Evolutionary conservation across 2,329 filamentous ascomycete species (phyloP), one percentile per base, ranked within the genome.

Genomic region (Nigrospora osmanthi): DNA sequence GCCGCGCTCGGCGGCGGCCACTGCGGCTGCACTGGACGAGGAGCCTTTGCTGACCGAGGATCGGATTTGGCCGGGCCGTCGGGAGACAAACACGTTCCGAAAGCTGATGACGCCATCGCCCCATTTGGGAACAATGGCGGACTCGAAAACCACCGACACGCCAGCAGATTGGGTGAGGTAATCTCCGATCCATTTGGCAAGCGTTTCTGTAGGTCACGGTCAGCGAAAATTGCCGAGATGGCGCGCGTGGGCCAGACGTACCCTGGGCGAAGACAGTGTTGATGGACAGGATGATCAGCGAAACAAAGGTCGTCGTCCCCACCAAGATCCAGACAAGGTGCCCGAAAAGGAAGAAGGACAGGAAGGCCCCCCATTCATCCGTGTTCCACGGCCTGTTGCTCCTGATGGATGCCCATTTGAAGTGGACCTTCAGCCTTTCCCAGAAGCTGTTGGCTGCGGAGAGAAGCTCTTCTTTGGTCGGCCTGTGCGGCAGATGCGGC

Each of bases 371-470:
- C 73, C 95, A 96, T 68, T 98, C 93, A 63, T 98, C 93, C 17
- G 85, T 79, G 63, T 95, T 98, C 80, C 93, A 98, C 1, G 93
- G 93, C 34, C 93, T 78, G 63, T 87, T 87, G 61, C 90, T 95
- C 59, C 90, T 77, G 56, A 98, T 98, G 3, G 93, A 94, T 57
- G 93, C 84, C 93, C 93, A 98, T 66, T 98, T 98, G 70, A 97
- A 94, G 35, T 89, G 85, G 19, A 97, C 87, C 59, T 85, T 89
- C 38, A 96, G 66, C 40, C 93, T 80, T 50, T 94, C 85, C 83
- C 89, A 93, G 63, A 97, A 96, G 1, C 90, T 90, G 17, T 83
- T 96, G 33, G 93, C 89, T 5, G 93, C 91, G 16, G 87, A 85
- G 33, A 98, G 73, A 28, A 98, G 75, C 64, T 98, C 93, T 61